Base-by-base conservation (phyloP, 441 rosid genomes). In the Syzygium malaccense region DNA sequence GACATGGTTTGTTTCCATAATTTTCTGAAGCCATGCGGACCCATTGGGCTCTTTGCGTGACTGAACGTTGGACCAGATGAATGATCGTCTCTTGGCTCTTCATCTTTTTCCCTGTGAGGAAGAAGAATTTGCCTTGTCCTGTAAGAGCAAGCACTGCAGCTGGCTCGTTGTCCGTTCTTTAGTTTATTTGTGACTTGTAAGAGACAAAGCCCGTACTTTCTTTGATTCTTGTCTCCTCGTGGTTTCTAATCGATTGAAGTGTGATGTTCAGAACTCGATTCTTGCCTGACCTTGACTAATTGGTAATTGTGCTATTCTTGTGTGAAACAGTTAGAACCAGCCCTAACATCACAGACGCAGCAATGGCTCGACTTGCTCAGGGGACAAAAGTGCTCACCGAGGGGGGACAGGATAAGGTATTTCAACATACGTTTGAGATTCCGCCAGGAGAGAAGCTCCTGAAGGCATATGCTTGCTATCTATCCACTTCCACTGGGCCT, bases 371-470 rank as follows among this genome's bases (percentile, higher is more conserved):
- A 92, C 93, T 95, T 83, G 33, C 95, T 88, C 98, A 94, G 86
- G 97, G 98, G 64, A 94, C 97, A 84, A 98, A 93, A 90, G 92
- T 96, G 86, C 88, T 98, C 9, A 80, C 95, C 8, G 97, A 95
- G 94, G 99, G 99, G 92, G 99, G 99, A 57, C 92, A 94, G 68
- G 95, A 94, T 30, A 96, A 92, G 92, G 92, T 96, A 85, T 96
- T 96, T 91, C 93, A 91, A 86, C 97, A 93, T 55, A 94, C 93
- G 41, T 96, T 96, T 91, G 95, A 93, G 86, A 87, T 68, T 55
- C 64, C 92, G 78, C 86, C 94, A 0, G 93, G 93, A 78, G 99
- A 97, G 93, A 96, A 94, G 94, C 96, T 96, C 86, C 32, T 94
- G 87, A 94, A 95, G 60, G 89, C 98, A 30, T 97, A 92, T 89